Base-by-base conservation (phyloP, 2,329 filamentous ascomycete genomes). In the Fusarium virguliforme region DNA sequence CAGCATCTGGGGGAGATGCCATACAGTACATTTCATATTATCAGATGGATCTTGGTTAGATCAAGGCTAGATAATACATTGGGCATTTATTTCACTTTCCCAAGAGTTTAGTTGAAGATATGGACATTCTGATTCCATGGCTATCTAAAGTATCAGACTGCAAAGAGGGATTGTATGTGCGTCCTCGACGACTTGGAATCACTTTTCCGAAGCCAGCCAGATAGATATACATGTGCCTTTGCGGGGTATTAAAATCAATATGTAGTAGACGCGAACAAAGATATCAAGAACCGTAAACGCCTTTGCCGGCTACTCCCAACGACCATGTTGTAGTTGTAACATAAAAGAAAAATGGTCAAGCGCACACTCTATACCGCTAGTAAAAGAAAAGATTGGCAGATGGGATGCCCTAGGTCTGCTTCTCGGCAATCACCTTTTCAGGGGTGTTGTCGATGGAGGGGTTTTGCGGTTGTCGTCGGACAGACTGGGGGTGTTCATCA, bases 401-500 rank as follows among this genome's bases (percentile, higher is more conserved):
- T 40, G 22, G 55, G 15, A 22, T 55, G 26, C 8, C 41, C 32
- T 62, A 72, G 22, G 70, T 48, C 41, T 68, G 57, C 59, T 72
- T 70, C 46, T 72, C 70, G 12, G 46, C 26, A 35, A 70, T 32
- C 32, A 65, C 63, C 37, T 60, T 67, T 22, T 68, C 67, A 4
- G 62, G 65, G 15, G 38, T 54, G 15, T 75, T 62, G 12, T 70
- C 69, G 22, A 72, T 60, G 40, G 75, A 74, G 32, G 70, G 30
- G 74, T 74, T 55, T 77, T 77, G 48, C 67, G 74, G 28, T 58
- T 64, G 12, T 73, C 76, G 12, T 74, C 77, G 12, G 76, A 78
- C 55, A 77, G 38, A 43, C 76, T 76, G 30, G 79, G 72, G 30
- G 78, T 67, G 67, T 75, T 76, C 56, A 79, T 78, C 79, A 84